Base-by-base conservation (phyloP, 2,329 filamentous ascomycete species). In the Penicillium sp. region DNA sequence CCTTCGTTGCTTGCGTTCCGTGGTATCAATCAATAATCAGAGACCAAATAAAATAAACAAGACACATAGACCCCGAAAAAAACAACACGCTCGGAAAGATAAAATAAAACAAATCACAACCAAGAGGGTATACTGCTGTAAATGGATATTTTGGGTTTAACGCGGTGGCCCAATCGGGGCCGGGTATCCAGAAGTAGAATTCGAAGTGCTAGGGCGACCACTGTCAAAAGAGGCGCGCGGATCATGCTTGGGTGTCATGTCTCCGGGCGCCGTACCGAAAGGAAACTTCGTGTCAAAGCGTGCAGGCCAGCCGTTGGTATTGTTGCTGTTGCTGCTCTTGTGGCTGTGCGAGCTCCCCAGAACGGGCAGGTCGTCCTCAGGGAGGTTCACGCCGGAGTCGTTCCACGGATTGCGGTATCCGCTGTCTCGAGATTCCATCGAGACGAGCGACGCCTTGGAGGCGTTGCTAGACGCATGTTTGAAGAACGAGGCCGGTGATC, bases 351-450 rank as follows among this genome's bases (percentile, higher is more conserved):
- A 77, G 68, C 76, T 79, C 55, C 77, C 77, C 55, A 78, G 73
- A 62, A 73, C 73, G 62, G 82, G 80, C 54, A 77, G 68, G 65
- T 97, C 92, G 62, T 96, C 91, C 68, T 97, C 93, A 60, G 89
- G 82, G 64, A 97, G 85, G 73, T 97, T 97, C 71, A 97, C 92
- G 67, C 92, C 93, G 70, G 91, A 96, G 74, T 97, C 93, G 73
- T 97, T 97, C 93, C 93, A 97, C 59, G 92, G 92, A 77, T 97
- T 96, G 75, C 92, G 89, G 75, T 96, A 95, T 65, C 91, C 91
- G 79, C 92, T 96, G 71, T 93, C 89, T 33, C 92, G 92, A 47
- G 92, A 97, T 77, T 97, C 93, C 74, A 97, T 92, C 60, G 92
- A 96, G 65, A 96, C 92, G 64, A 97, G 86, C 31, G 93, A 97